phyloP scores from a whole-genome alignment of 106 monocot genomes.

The Phalaenopsis aphrodite region DNA sequence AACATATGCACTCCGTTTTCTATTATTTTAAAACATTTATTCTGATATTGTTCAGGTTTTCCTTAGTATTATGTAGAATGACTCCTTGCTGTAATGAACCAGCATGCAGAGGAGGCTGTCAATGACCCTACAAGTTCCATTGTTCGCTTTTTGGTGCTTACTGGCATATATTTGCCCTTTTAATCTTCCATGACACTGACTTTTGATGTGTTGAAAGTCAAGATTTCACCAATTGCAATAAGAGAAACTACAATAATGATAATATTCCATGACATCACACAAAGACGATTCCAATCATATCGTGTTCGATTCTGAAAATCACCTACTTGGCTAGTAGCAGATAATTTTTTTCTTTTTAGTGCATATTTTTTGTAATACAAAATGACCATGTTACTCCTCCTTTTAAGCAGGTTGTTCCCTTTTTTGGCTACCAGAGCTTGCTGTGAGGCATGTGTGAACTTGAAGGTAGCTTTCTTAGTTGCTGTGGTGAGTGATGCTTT shows the following conservation, averaged over 20 bases:
- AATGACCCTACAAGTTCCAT: background rate
- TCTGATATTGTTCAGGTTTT: background rate
- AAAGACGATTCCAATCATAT: background rate
- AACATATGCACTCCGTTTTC: background rate
- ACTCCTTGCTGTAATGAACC: background rate
- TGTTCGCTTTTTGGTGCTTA: background rate
- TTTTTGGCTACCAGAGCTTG: conserved; percentile 91
- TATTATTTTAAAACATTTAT: background rate
- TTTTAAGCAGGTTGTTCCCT: conserved; percentile 85
- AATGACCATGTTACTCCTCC: background rate
- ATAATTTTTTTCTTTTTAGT: background rate
- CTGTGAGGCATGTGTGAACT: conserved; percentile 93
- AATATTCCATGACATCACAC: background rate
- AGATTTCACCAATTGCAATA: background rate
- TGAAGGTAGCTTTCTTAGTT: conserved; percentile 96
- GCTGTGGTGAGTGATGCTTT: conserved; percentile 67
- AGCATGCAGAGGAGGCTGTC: background rate
- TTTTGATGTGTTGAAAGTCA: background rate
- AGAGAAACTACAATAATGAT: background rate
- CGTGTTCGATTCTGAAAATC: background rate
- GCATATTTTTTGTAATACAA: background rate
- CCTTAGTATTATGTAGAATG: background rate
- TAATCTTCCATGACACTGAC: background rate
- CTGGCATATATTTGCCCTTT: background rate
- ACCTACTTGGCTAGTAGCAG: background rate